Conservation (phyloP, 768 basidiomycete species). For the Suillus fuscotomentosus region DNA sequence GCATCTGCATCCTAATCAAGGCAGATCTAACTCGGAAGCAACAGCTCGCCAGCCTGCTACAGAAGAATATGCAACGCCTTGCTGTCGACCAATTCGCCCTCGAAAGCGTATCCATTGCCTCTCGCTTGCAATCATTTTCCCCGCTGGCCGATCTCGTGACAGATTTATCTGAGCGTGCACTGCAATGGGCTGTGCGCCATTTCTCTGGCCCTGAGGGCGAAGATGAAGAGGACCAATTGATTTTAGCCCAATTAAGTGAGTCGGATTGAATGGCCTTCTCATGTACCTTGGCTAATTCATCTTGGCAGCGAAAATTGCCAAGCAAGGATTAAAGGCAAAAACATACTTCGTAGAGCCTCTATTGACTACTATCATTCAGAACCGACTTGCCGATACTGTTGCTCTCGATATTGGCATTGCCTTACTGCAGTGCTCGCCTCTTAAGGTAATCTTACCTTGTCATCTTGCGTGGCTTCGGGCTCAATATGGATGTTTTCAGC, state of each 20-base stretch:
- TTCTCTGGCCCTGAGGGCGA: constrained; percentile 36
- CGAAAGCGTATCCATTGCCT: constrained; percentile 34
- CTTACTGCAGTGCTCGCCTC: constrained; percentile 37
- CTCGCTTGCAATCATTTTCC: constrained; percentile 18
- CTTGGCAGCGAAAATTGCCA: constrained; percentile 14
- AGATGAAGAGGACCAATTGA: constrained; percentile 15
- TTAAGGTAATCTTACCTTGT: constrained; percentile 56
- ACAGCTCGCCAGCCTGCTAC: constrained; percentile 21
- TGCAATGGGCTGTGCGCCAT: constrained; percentile 53
- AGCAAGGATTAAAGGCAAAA: constrained; percentile 32
- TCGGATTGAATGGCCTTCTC: neutral
- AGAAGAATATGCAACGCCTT: constrained; percentile 24
- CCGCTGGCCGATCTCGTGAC: constrained; percentile 26
- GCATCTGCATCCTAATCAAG: constrained; percentile 28
- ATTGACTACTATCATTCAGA: constrained; percentile 59
- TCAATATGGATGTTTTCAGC: constrained; percentile 36
- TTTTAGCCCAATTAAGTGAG: constrained; percentile 40
- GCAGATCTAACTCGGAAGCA: constrained; percentile 21
- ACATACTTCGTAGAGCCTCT: constrained; percentile 70
- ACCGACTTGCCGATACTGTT: constrained; percentile 44
- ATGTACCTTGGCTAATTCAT: neutral
- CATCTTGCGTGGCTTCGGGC: neutral
- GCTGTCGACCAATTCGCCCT: constrained; percentile 26
- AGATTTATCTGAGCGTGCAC: constrained; percentile 40
- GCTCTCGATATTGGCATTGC: constrained; percentile 44